phyloP scores from a whole-genome alignment of 345 rosid genomes.

The Syzygium grande region DNA sequence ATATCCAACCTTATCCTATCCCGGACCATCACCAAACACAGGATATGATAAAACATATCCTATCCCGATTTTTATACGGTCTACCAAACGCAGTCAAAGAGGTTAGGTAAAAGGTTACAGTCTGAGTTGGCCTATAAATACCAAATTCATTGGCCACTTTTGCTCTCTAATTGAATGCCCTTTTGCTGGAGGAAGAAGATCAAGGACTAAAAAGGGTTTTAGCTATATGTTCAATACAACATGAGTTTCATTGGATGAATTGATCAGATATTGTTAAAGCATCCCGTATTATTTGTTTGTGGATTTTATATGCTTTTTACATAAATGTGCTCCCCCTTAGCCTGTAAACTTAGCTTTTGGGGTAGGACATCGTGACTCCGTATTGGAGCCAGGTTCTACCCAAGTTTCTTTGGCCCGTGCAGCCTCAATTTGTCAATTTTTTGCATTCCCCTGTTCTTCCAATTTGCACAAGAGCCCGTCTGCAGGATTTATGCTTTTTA shows the following conservation, averaged over 20 bases:
- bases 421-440: background rate
- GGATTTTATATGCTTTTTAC: background rate
- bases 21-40: no score
- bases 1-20: no score
- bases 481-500: background rate
- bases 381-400: background rate
- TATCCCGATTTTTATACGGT: no score
- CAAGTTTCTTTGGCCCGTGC: background rate
- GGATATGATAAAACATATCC: no score
- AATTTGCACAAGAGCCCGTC: fast-evolving
- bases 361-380: background rate
- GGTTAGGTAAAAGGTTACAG: background rate
- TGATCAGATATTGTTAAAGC: background rate
- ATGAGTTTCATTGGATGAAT: background rate
- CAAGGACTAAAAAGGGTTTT: background rate
- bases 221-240: background rate
- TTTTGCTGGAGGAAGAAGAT: background rate
- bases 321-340: background rate
- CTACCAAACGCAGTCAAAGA: no score
- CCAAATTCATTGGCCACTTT: background rate
- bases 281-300: background rate
- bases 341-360: background rate
- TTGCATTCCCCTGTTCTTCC: background rate
- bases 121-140: background rate
- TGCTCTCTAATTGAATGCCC: background rate